phyloP scores from a whole-genome alignment of 148 eudicot species.

The Suaeda aralocaspica region DNA sequence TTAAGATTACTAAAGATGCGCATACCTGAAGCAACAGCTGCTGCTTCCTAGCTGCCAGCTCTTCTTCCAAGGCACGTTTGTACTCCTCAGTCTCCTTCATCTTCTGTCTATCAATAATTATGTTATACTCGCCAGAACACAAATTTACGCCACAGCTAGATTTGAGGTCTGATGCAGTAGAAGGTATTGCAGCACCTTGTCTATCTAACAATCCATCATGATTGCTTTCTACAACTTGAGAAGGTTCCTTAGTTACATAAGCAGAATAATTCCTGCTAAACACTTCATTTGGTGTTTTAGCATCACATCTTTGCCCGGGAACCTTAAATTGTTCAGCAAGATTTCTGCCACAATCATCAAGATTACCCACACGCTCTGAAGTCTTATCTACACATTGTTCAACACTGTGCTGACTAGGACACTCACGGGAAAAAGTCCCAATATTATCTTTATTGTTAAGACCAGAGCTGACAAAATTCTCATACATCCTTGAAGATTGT shows the following conservation, averaged over 20 bases:
- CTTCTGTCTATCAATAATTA: conserved; percentile 64
- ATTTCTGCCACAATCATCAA: not conserved
- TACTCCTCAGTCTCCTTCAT: conserved; percentile 88
- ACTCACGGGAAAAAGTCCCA: conserved; percentile 6
- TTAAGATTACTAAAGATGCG: not conserved
- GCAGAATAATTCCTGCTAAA: not conserved
- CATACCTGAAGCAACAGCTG: conserved; percentile 67
- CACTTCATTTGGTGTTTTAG: not conserved
- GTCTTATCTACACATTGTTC: not conserved
- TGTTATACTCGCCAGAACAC: conserved; percentile 20
- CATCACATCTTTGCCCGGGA: conserved; percentile 4
- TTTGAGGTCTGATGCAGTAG: not conserved
- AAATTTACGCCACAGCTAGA: not conserved
- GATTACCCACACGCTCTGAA: not conserved
- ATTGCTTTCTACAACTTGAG: conserved; percentile 1
- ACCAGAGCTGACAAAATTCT: not conserved
- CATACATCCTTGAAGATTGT: conserved; percentile 2
- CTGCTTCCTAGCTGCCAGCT: conserved; percentile 60
- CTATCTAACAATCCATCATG: not conserved
- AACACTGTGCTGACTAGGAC: not conserved
- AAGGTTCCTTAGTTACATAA: not conserved
- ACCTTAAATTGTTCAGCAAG: conserved; percentile 7
- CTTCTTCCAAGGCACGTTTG: conserved; percentile 76
- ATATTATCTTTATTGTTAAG: not conserved
- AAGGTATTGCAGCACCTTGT: conserved; percentile 2